These are phyloP conservation scores for Suhomyces sp. DNA, from an alignment of 805 yeast species.

Conservation along the genomic window DNA sequence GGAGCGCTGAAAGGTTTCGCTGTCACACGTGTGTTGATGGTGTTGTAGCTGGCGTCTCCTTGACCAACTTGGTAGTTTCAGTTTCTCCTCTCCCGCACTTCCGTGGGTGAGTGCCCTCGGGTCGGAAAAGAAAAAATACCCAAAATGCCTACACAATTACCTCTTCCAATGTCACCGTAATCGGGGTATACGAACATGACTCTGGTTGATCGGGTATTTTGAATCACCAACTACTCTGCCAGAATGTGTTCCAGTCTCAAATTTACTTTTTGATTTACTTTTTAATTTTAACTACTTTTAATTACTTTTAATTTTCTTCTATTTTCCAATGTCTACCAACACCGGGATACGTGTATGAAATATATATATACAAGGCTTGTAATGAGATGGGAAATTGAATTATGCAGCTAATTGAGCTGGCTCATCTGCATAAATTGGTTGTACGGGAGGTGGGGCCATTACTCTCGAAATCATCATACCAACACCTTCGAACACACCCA, in stretches of 20 bases:
- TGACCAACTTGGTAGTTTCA: not conserved
- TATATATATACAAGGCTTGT: not conserved
- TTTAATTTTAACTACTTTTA: too few relatives aligned
- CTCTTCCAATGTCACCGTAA: not conserved
- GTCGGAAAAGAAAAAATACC: not conserved
- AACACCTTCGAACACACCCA: conserved; percentile 97
- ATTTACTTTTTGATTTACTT: too few relatives aligned
- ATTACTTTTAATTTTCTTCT: not conserved
- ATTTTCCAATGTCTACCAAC: not conserved
- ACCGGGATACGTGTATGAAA: not conserved
- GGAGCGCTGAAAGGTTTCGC: not conserved
- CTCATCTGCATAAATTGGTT: conserved; percentile 46
- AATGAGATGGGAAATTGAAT: not conserved
- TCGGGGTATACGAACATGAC: not conserved
- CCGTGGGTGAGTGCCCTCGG: conserved; percentile 1
- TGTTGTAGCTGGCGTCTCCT: not conserved
- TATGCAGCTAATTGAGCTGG: conserved; percentile 36
- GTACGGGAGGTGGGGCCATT: conserved; percentile 66
- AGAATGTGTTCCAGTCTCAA: too few relatives aligned
- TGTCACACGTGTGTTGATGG: not conserved
- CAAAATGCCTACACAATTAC: not conserved
- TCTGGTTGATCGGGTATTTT: not conserved
- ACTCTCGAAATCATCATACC: conserved; percentile 93
- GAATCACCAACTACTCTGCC: not conserved
- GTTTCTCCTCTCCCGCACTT: not conserved